Evolutionary conservation across 1,284 basidiomycete species (phyloP), one percentile per base, ranked within the genome.

Genomic region (Ustilago esculenta): DNA sequence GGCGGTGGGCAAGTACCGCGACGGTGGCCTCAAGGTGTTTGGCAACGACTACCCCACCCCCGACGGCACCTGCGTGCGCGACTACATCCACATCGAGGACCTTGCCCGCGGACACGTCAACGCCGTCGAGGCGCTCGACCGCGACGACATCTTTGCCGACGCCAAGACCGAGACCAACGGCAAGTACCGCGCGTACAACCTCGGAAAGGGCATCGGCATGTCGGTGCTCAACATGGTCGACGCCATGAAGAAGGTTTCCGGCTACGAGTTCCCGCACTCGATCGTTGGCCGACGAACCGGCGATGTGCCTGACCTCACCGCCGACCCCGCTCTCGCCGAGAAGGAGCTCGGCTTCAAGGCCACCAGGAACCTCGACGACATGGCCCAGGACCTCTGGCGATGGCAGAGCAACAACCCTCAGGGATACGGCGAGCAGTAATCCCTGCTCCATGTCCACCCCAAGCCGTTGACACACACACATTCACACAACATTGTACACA

Each of bases 81-180:
- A 99, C 85, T 99, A 98, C 85, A 87, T 99, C 25, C 96, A 99
- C 83, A 89, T 98, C 61, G 88, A 98, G 82, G 96, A 98, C 82
- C 88, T 99, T 32, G 93, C 96, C 17, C 86, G 88, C 21, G 96
- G 96, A 9, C 96, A 99, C 84, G 86, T 97, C 55, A 88, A 94
- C 58, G 92, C 96, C 0, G 87, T 98, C 37, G 90, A 95, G 55
- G 93, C 92, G 17, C 86, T 95, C 25, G 85, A 85, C n/a, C 84
- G 86, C 2, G 85, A 88, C 40, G 88, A 89, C 6, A 86, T 84
- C 53, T 84, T 86, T 57, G 70, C 61, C 30, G 44, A 57, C 12
- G 68, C 21, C 48, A 75, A 77, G 50, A 57, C 41, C 36, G 80
- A 80, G 36, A 78, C 82, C 15, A 73, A 82, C 21, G 79, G 90